A percentile compares a stretch with the other conserved stretches of the same genome.
These are phyloP conservation scores for Craspedostauros australis DNA, from an alignment of 108 stramenopile species.

Conservation along the genomic window DNA sequence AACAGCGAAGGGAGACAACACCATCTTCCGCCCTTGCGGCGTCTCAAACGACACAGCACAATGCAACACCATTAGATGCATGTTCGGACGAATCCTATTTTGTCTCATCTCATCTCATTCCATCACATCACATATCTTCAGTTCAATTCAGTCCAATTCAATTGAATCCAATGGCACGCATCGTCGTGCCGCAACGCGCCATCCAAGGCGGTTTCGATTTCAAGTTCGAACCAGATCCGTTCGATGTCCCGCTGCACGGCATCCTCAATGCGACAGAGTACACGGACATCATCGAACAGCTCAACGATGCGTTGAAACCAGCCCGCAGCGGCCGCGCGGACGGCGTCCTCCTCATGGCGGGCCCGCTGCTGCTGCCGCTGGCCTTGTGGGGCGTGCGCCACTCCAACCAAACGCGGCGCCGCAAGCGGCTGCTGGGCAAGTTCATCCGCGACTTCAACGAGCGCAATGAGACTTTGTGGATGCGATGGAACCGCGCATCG, in stretches of 20 bases:
- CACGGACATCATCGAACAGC: conserved; percentile 30
- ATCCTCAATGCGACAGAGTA: conserved; percentile 52
- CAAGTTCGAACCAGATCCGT: conserved; percentile 46
- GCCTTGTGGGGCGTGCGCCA: conserved; percentile 68
- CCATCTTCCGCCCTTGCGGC: too few species aligned
- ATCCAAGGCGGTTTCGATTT: conserved; percentile 33
- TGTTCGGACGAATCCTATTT: too few species aligned
- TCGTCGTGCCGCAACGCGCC: conserved; percentile 26
- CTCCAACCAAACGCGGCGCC: conserved; percentile 36
- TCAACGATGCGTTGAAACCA: conserved; percentile 48
- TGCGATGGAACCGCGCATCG: conserved; percentile 38
- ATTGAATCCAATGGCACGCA: too few species aligned
- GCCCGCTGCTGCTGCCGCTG: conserved; percentile 54
- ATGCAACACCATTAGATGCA: too few species aligned
- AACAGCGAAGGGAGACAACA: too few species aligned
- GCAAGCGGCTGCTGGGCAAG: conserved; percentile 34
- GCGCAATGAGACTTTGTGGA: conserved; percentile 18
- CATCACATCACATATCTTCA: too few species aligned
- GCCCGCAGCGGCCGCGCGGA: conserved; percentile 45
- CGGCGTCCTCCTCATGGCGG: conserved; percentile 41
- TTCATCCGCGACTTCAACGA: conserved; percentile 61
- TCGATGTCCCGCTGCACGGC: conserved; percentile 29
- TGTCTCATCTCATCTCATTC: too few species aligned
- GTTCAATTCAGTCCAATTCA: too few species aligned
- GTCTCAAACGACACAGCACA: too few species aligned